Conservation (phyloP, 2,329 filamentous ascomycete species). For the Cercospora zeina region DNA sequence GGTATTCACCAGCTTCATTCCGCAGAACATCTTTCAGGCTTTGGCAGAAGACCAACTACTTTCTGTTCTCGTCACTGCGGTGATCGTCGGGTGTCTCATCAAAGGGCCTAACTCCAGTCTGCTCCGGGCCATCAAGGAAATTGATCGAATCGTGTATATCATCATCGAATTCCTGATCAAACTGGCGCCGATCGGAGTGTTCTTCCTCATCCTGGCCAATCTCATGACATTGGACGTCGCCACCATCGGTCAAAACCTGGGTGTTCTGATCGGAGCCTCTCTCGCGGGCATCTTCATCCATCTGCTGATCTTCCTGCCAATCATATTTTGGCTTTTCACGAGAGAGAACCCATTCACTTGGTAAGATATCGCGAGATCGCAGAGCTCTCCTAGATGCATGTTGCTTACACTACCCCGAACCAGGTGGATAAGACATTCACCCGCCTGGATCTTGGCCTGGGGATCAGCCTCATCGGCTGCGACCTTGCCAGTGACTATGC, state of each 20-base stretch:
- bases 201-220: slow-evolving; percentile 57
- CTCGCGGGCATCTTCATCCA: slow-evolving; percentile 53
- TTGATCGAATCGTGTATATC: slow-evolving; percentile 52
- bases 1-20: slow-evolving; percentile 54
- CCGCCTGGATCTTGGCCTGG: slow-evolving; percentile 58
- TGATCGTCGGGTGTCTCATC: slow-evolving; percentile 53
- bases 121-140: slow-evolving; percentile 49
- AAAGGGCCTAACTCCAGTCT: slow-evolving; percentile 45
- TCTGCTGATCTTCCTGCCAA: slow-evolving; percentile 50
- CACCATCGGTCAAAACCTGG: slow-evolving; percentile 53
- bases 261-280: slow-evolving; percentile 52
- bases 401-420: not conserved
- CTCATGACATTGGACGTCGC: slow-evolving; percentile 53
- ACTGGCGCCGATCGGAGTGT: slow-evolving; percentile 54
- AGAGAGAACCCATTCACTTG: slow-evolving; percentile 50
- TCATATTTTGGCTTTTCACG: slow-evolving; percentile 47
- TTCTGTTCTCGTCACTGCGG: slow-evolving; percentile 50
- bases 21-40: slow-evolving; percentile 52
- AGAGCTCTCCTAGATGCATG: not conserved
- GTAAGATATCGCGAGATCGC: not conserved
- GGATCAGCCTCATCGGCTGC: slow-evolving; percentile 56
- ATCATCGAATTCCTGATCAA: slow-evolving; percentile 54
- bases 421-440: slow-evolving; percentile 51
- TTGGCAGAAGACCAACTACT: slow-evolving; percentile 52
- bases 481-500: slow-evolving; percentile 51